Base-by-base conservation (phyloP, 352 stramenopile genomes). In the Phytophthora syringae region DNA sequence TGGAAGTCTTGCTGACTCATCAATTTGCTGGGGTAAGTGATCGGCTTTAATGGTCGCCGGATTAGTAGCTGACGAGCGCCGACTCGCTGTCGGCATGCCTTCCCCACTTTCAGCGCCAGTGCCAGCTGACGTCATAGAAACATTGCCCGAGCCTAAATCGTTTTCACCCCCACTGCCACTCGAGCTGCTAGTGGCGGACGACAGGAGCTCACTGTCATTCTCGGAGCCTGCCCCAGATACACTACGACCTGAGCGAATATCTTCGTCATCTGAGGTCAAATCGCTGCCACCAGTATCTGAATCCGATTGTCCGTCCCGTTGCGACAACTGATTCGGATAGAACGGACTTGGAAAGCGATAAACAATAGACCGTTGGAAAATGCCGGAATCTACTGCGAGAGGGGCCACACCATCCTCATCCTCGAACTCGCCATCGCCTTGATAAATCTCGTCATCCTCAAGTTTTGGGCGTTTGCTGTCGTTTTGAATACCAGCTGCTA, bases 161-260 rank as follows among this genome's bases (percentile, higher is more conserved):
- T 82, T 76, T 11, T 87, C 82, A 24, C 80, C 92, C 11, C 76
- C 82, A 67, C 75, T 88, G 27, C 70, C 80, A 59, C 82, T 92
- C 18, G 78, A 83, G 27, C 69, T 89, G 54, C 75, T 89, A 34
- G 62, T 79, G 2, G 62, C 70, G n/a, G 61, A 84, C 3, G 70
- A 86, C 2, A 76, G 52, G 12, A 79, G 48, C 25, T 84, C 74
- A 18, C 74, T 85, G 34, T 74, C 73, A 47, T 77, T 73, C 28
- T 58, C 66, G 5, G 79, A 89, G 36, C 60, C 64, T 47, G 67
- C 65, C 21, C 65, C 64, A 18, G 68, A 82, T 24, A 39, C 65
- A 61, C 62, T 84, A 47, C 47, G 57, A 34, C 61, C 60, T 15
- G 70, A 84, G 58, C 82, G 52, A 51, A 71, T 68, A 45, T 88